These are phyloP conservation scores for Ogataea siamensis DNA, from an alignment of 805 yeast species.

Conservation along the genomic window DNA sequence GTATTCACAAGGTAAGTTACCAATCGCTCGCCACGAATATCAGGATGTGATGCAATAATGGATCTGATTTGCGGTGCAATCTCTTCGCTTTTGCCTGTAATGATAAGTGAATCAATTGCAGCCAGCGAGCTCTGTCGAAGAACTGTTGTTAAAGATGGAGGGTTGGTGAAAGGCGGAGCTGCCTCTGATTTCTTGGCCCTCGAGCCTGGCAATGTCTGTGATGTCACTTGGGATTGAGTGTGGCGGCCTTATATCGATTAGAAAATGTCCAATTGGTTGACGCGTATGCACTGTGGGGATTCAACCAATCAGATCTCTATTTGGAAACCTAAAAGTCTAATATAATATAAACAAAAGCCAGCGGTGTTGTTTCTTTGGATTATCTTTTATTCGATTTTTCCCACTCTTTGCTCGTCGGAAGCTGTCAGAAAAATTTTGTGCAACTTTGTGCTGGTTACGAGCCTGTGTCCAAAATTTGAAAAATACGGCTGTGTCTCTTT, in stretches of 20 bases:
- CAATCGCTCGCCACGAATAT: constrained; percentile 1
- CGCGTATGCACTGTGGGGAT: constrained; percentile 1
- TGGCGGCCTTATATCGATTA: constrained; percentile 4
- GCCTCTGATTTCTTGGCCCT: constrained; percentile 28
- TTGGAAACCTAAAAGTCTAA: constrained; percentile 5
- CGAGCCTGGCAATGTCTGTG: constrained; percentile 24
- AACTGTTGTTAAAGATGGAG: constrained; percentile 1
- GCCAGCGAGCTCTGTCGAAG: constrained; percentile 1
- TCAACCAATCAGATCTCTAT: constrained; percentile 12
- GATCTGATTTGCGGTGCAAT: background rate
- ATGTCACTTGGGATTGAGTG: constrained; percentile 19
- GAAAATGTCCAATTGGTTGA: constrained; percentile 9
- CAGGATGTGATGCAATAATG: constrained; percentile 1
- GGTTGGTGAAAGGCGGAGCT: constrained; percentile 20
- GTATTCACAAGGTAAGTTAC: constrained; percentile 1
- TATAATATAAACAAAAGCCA: constrained; percentile 6
- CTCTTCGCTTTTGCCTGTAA: background rate
- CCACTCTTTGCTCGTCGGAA: constrained; percentile 13
- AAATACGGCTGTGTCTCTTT: constrained; percentile 3
- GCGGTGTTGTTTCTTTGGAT: constrained; percentile 1
- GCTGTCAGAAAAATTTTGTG: constrained; percentile 14
- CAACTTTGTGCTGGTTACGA: constrained; percentile 6
- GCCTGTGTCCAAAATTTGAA: background rate
- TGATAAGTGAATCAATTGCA: constrained; percentile 2
- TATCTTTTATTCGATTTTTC: constrained; percentile 9